Evolutionary conservation across 2,329 filamentous ascomycete genomes (phyloP).

Genomic region (Trichoderma semiorbis): DNA sequence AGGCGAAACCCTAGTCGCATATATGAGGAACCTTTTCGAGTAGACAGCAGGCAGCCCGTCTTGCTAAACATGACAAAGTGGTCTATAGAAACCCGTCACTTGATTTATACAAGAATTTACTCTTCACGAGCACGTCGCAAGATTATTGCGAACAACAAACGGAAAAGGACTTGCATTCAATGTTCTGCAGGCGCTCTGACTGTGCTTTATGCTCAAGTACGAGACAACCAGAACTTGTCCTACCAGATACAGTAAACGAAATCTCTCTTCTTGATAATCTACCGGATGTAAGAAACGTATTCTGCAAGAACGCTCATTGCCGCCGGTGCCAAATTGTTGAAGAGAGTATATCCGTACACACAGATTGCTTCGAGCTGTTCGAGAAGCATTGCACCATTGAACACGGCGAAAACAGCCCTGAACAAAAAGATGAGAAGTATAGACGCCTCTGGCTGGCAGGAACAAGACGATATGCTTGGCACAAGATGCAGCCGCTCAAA

Average conservation of each 20-base stretch:
- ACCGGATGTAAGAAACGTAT: background rate
- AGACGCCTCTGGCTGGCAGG: constrained; percentile 1
- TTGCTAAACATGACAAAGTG: background rate
- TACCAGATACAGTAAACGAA: background rate
- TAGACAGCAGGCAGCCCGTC: background rate
- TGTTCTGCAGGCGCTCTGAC: background rate
- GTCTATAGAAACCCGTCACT: background rate
- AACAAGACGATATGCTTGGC: background rate
- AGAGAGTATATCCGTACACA: background rate
- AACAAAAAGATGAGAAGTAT: background rate
- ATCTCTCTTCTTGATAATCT: background rate
- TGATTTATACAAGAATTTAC: background rate
- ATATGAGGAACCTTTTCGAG: background rate
- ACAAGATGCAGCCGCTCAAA: background rate
- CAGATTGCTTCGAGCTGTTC: constrained; percentile 4
- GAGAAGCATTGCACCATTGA: background rate
- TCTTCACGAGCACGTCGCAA: background rate
- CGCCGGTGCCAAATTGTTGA: constrained; percentile 8
- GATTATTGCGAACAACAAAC: background rate
- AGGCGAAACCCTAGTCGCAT: background rate
- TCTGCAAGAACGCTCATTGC: background rate
- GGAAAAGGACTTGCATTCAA: background rate
- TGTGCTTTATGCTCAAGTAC: background rate
- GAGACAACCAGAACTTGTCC: background rate
- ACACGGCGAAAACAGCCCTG: background rate